Base-by-base conservation (phyloP, 2,329 filamentous ascomycete species). In the Xylaria multiplex region DNA sequence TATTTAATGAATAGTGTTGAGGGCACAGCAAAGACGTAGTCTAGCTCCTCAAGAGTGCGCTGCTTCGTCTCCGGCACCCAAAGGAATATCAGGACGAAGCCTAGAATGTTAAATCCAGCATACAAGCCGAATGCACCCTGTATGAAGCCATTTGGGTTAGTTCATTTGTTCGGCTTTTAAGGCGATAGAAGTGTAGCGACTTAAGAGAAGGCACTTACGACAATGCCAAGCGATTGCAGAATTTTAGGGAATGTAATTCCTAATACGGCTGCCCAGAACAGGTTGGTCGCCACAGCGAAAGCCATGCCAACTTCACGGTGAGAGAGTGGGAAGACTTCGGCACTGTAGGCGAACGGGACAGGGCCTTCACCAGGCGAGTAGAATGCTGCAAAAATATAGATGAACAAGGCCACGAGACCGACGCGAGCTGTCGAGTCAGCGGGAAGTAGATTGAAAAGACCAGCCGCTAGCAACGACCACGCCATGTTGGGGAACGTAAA, bases 231-330 rank as follows among this genome's bases (percentile, higher is more conserved):
- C 7, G 75, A 73, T 2, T 76, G 76, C 16, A 89, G 75, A 78
- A 89, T 83, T 50, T 84, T 80, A 1, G 88, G 88, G 71, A 89
- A 88, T 0, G 87, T 90, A 53, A 91, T 85, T 14, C 84, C 84
- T 58, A 89, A 78, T 0, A 91, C 84, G 0, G 85, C 82, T 0
- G 86, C 86, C 84, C 84, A 87, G 74, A 84, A 84, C 13, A 90
- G 80, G 68, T 88, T 90, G 0, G 88, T 91, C 1, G 89, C 87
- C 5, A 91, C 89, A 6, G 88, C 86, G 78, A 85, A 91, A 0
- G 84, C 84, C 90, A 92, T 92, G 60, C 90, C 90, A 32, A 91
- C 83, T 74, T 91, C 90, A 72, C 90, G 84, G 74, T 91, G 89
- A 1, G 88, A 89, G 0, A 91, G 82, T 0, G 90, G 89, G 75